Conservation (phyloP, 2,329 filamentous ascomycete species). For the Camillea tinctor region DNA sequence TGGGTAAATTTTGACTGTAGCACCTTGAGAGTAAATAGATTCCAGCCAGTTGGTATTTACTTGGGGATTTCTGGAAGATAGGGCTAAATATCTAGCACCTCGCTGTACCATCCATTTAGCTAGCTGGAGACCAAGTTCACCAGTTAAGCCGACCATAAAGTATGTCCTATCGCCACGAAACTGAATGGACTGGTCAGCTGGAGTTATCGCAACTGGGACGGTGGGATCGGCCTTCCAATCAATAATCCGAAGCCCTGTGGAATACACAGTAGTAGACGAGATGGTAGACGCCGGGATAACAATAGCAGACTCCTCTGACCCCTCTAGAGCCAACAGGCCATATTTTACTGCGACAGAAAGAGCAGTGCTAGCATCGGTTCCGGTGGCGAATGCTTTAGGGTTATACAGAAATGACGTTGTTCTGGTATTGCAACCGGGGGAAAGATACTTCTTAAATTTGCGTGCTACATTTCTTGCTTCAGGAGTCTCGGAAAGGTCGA, state of each 20-base stretch:
- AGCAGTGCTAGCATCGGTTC: background rate
- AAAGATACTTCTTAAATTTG: background rate
- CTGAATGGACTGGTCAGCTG: constrained; percentile 1
- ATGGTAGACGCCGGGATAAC: background rate
- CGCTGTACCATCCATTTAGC: constrained; percentile 14
- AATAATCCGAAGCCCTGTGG: constrained; percentile 1
- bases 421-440: constrained; percentile 1
- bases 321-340: background rate
- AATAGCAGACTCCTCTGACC: background rate
- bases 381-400: background rate
- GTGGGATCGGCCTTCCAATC: constrained; percentile 6
- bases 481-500: background rate
- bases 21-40: constrained; percentile 3
- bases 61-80: constrained; percentile 11
- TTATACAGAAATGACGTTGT: background rate
- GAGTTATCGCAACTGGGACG: background rate
- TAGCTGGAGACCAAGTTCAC: constrained; percentile 11
- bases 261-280: background rate
- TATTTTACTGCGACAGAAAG: background rate
- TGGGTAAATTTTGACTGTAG: background rate
- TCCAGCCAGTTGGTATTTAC: constrained; percentile 7
- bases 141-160: constrained; percentile 12
- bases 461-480: background rate
- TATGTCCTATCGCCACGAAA: constrained; percentile 10
- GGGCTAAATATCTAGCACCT: constrained; percentile 11